Evolutionary conservation across 148 eudicot genomes (phyloP), one percentile per base, ranked within the genome.

Genomic region (Vaccinium corymbosum): DNA sequence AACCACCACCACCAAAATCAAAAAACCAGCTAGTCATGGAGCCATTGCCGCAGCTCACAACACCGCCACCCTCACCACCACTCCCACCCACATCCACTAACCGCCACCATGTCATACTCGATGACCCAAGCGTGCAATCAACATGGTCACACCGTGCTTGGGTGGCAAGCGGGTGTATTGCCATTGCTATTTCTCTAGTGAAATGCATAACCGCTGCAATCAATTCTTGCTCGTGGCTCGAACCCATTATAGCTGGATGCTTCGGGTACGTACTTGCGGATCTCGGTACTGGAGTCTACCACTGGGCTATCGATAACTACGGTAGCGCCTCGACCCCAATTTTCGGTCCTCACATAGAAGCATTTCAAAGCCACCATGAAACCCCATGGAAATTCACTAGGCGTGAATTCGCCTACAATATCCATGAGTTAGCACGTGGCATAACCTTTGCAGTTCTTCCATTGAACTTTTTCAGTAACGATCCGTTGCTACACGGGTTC

Each of bases 251-350:
- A 15, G 92, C 99, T 0, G 90, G 90, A 16, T 5, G 88, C 56
- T 74, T 80, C 6, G 99, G 99, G 6, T 97, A 97, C 88, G 49
- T 94, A 15, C 71, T 94, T 27, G 93, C 99, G 1, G 99, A 97
- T 85, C 94, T 97, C 0, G 93, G 91, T 48, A 91, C 97, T 0
- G 99, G 98, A 27, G 84, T 97, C 29, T 94, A 92, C 87, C 99
- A 97, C 57, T 96, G 99, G 98, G 97, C 90, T 10, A 91, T 97
- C 6, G 99, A 97, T 82, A 93, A 94, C 76, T 94, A 94, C 25
- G 98, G 99, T 0, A 83, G 82, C 46, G 86, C 89, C 7, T 12
- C 88, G 35, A 94, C 95, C 49, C 99, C 97, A 10, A 19, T 93
- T 27, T 88, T 96, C 7, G 99, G 99, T 0, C 19, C 89, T 50